Evolutionary conservation across 2,329 filamentous ascomycete genomes (phyloP), one percentile per base, ranked within the genome.

Genomic region (Lecanosticta acicola): DNA sequence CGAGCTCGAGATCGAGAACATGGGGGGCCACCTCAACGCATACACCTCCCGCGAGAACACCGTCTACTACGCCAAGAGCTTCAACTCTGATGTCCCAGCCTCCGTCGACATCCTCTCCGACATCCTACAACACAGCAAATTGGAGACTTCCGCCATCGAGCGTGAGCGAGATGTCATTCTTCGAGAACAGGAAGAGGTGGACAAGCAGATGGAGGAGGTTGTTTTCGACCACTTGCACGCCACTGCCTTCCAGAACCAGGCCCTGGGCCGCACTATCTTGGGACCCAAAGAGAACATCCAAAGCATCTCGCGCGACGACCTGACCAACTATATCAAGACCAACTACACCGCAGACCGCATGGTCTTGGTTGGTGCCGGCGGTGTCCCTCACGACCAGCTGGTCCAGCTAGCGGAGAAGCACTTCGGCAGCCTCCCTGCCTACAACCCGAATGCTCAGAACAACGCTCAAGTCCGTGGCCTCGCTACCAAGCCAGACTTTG

Each of bases 11-110:
- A 97, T 98, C 67, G 93, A 98, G 80, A 98, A 98, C 77, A 96
- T 98, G 87, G 93, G 93, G 70, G 93, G 88, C 57, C 93, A 98
- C 77, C 80, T 98, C 64, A 98, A 98, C 74, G 93, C 93, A 70
- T 98, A 98, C 79, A 98, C 93, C 64, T 97, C 91, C 77, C 88
- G 93, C 71, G 93, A 98, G 74, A 97, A 96, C 81, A 98, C 93
- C 64, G 93, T 98, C 68, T 98, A 98, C 81, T 98, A 97, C 73
- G 93, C 93, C 73, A 96, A 97, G 78, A 85, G 91, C 57, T 95
- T 98, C 79, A 98, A 98, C 78, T 83, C 85, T 72, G 91, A 98
- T 69, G 89, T 97, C 52, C 90, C 90, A 64, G 86, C 90, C 71
- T 87, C 87, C 67, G 93, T 98, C 71, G 89, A 98, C 72, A 97